Evolutionary conservation across 2,329 filamentous ascomycete genomes (phyloP), one percentile per base, ranked within the genome.

Genomic region (Penicillium sp.): DNA sequence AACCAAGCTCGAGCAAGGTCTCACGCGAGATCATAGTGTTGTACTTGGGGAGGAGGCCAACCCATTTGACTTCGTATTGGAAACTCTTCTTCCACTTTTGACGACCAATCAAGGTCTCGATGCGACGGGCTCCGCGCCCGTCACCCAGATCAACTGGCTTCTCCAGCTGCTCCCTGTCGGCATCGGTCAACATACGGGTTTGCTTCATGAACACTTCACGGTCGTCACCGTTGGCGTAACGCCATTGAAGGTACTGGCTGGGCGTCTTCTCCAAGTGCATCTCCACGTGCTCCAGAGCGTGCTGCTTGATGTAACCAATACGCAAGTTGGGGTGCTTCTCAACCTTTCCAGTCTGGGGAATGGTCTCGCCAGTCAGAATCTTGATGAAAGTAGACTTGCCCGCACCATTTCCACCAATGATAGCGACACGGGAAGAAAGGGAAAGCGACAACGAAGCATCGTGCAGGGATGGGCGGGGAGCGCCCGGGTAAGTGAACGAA

Each of bases 221-320:
- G 67, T 99, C 94, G 65, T 97, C 94, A 69, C 94, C 94, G 69
- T 97, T 91, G 67, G 90, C 90, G 71, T 97, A 99, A 67, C 94
- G 90, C 94, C 94, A 99, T 77, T 97, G 94, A 32, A 99, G 83
- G 71, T 99, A 99, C 77, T 99, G 94, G 74, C 96, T 97, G 38
- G 94, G 94, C 0, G 94, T 99, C 84, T 99, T 99, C 77, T 99
- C 94, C 65, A 97, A 81, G 71, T 99, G 94, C 93, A 97, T 96
- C 78, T 99, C 93, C 10, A 99, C 94, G 84, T 99, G 94, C 81
- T 99, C 94, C 11, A 99, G 83, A 41, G 94, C 94, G 75, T 99
- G 94, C 79, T 99, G 94, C 80, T 97, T 97, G 80, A 99, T 97
- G 80, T 99, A 99, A 51, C 94, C 94, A 67, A 99, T 97, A 81